Conservation (phyloP, 768 basidiomycete genomes). For the Kwoniella shandongensis region DNA sequence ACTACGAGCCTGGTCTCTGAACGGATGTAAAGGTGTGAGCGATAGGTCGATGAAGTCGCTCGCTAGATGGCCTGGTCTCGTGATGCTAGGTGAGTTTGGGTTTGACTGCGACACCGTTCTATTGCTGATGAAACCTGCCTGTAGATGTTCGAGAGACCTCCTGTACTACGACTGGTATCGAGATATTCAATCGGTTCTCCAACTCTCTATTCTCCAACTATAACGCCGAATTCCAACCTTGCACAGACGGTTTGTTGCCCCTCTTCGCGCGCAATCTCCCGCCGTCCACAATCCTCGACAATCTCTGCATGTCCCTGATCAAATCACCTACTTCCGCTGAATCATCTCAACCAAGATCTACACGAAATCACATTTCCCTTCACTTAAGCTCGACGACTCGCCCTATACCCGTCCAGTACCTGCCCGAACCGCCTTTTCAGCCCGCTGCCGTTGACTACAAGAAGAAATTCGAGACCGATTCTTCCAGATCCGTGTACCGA, state of each 20-base stretch:
- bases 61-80: slow-evolving; percentile 42
- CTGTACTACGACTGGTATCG: slow-evolving; percentile 27
- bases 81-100: slow-evolving; percentile 35
- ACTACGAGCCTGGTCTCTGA: slow-evolving; percentile 34
- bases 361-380: slow-evolving; percentile 11
- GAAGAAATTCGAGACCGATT: not conserved
- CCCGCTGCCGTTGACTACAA: not conserved
- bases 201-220: slow-evolving; percentile 22
- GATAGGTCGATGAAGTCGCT: slow-evolving; percentile 34
- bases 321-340: not conserved
- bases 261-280: slow-evolving; percentile 26
- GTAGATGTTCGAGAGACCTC: slow-evolving; percentile 45
- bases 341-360: not conserved
- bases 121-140: not conserved
- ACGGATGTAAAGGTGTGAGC: slow-evolving; percentile 27
- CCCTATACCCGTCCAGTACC: slow-evolving; percentile 2
- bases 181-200: slow-evolving; percentile 35
- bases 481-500: slow-evolving; percentile 16
- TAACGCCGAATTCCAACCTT: slow-evolving; percentile 36
- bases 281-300: slow-evolving; percentile 15
- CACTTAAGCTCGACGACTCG: slow-evolving; percentile 5
- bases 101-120: too few species aligned
- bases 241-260: slow-evolving; percentile 27
- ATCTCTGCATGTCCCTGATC: slow-evolving; percentile 22
- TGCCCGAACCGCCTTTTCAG: slow-evolving; percentile 13